These are phyloP conservation scores for Gryganskiella cystojenkinii DNA, from an alignment of 192 early-diverging fungal genomes.

Conservation along the genomic window DNA sequence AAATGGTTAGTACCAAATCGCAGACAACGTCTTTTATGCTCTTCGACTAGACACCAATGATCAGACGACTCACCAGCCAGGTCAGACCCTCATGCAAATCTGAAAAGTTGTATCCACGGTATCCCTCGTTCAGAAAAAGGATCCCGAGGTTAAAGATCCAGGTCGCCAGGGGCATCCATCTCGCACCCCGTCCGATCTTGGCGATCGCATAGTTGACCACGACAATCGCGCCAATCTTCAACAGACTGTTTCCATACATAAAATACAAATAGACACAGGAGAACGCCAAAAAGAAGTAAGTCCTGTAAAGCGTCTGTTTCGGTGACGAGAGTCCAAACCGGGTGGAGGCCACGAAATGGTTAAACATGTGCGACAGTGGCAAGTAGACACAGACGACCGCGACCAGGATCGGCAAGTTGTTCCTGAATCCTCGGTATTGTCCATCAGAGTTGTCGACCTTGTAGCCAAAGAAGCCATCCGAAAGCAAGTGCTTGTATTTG, in stretches of 20 bases:
- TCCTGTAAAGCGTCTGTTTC: conserved; percentile 26
- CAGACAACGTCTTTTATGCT: too few relatives aligned
- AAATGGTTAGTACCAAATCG: neutral
- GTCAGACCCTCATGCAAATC: conserved; percentile 59
- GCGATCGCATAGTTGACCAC: conserved; percentile 75
- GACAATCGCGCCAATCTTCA: conserved; percentile 80
- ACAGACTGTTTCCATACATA: conserved; percentile 77
- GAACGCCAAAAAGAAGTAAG: conserved; percentile 68
- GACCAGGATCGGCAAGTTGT: conserved; percentile 67
- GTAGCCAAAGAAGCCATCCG: conserved; percentile 51
- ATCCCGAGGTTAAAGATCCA: conserved; percentile 88
- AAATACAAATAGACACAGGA: conserved; percentile 71
- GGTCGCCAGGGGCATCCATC: conserved; percentile 71
- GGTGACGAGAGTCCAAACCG: conserved; percentile 12
- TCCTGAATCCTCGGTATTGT: conserved; percentile 75
- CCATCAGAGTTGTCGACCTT: conserved; percentile 74
- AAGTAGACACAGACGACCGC: conserved; percentile 63
- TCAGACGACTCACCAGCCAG: conserved; percentile 67
- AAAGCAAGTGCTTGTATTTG: conserved; percentile 38
- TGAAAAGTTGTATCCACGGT: conserved; percentile 79
- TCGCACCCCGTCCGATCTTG: conserved; percentile 55
- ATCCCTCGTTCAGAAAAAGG: conserved; percentile 84
- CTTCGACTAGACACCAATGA: too few relatives aligned
- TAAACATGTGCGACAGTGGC: conserved; percentile 57
- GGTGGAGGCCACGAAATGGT: conserved; percentile 22